Conservation (phyloP, 1,139 yeast genomes). For the Citeromyces siamensis region DNA sequence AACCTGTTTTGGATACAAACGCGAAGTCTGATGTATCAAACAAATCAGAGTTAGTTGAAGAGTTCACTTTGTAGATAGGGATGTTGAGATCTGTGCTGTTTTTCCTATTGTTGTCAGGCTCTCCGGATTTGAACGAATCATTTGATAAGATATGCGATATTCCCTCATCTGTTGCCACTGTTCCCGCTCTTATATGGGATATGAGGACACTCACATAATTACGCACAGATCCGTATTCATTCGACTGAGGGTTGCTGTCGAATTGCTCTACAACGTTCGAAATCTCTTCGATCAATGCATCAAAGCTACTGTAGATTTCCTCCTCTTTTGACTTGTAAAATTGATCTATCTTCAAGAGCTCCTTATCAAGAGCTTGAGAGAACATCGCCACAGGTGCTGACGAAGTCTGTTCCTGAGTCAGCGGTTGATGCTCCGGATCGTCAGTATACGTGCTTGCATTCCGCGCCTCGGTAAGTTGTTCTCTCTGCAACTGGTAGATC, state of each 20-base stretch:
- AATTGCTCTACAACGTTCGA: conserved; percentile 2
- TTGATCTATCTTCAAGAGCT: conserved; percentile 40
- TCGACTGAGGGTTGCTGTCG: not conserved
- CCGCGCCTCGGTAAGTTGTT: conserved; percentile 20
- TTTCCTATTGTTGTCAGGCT: not conserved
- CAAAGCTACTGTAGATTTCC: conserved; percentile 32
- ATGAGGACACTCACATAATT: conserved; percentile 1
- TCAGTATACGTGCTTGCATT: conserved; percentile 11
- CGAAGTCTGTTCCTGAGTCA: conserved; percentile 18
- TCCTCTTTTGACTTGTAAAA: conserved; percentile 39
- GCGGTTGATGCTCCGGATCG: conserved; percentile 15
- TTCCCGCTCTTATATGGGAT: not conserved
- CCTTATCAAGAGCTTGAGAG: conserved; percentile 36
- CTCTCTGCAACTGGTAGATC: conserved; percentile 36
- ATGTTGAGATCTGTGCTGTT: conserved; percentile 1
- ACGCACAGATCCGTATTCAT: conserved; percentile 3
- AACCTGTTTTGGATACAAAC: conserved; percentile 36
- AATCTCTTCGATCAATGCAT: conserved; percentile 11
- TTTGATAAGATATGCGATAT: not conserved
- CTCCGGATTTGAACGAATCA: not conserved
- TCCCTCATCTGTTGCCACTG: conserved; percentile 3
- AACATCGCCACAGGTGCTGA: conserved; percentile 36
- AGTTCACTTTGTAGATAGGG: not conserved
- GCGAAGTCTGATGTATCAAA: conserved; percentile 32
- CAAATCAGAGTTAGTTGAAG: conserved; percentile 13